Evolutionary conservation across 169 alveolate genomes (phyloP).

Genomic region (Plasmodium sp.): DNA sequence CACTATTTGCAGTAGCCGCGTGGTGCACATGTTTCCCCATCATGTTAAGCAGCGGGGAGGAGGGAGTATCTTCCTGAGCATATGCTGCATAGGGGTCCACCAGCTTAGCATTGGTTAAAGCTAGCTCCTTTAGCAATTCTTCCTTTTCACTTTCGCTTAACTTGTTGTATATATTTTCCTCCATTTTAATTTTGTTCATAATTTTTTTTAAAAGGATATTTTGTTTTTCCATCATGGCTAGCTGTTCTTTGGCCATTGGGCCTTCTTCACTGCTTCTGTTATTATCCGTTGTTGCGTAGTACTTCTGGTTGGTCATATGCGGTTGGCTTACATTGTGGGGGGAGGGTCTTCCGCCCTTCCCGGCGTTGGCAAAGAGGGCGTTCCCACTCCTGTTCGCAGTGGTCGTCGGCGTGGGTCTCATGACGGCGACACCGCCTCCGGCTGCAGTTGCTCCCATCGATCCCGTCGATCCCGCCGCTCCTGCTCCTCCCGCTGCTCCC

Average conservation of each 20-base stretch:
- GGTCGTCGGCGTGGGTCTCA: neutral
- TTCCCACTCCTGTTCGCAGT: neutral
- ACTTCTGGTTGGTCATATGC: neutral
- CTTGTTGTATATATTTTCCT: slow-evolving; percentile 10
- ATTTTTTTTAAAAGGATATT: neutral
- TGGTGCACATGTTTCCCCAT: neutral
- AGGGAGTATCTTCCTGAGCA: neutral
- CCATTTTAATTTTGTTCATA: slow-evolving; percentile 17
- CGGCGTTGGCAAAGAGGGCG: neutral
- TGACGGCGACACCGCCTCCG: neutral
- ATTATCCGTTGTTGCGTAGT: neutral
- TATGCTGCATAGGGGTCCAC: slow-evolving; percentile 1
- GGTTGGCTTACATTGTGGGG: neutral
- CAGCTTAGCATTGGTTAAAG: neutral
- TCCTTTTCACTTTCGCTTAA: slow-evolving; percentile 23
- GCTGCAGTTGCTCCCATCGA: neutral
- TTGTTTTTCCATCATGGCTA: neutral
- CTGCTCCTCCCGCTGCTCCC: neutral
- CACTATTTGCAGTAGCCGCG: neutral
- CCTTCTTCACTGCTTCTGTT: neutral
- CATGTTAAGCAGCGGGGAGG: neutral
- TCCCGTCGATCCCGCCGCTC: neutral
- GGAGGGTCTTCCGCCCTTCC: neutral
- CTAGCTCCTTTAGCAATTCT: slow-evolving; percentile 9
- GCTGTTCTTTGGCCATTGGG: neutral